Base-by-base conservation (phyloP, 306 rosid genomes). In the Malus orientalis region DNA sequence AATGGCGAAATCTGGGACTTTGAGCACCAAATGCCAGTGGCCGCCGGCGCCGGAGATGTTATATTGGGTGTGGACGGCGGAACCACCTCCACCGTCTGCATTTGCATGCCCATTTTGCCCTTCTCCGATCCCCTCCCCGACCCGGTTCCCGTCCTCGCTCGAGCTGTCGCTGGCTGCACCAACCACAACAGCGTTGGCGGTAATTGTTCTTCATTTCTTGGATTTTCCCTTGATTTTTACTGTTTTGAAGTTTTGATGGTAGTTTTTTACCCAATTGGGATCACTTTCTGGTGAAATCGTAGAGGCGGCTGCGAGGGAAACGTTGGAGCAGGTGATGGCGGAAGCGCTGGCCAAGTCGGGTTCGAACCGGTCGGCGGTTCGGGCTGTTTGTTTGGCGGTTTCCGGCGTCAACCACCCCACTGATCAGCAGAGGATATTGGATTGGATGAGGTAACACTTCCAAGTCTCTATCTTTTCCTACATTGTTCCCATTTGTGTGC, bases 161-260 rank as follows among this genome's bases (percentile, higher is more conserved):
- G 94, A 18, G 90, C 97, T 74, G 91, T 90, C 70, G 91, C 96
- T 61, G 98, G 98, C 63, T 93, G 94, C 86, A 90, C 98, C 77
- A 93, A 93, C 78, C 98, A 91, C 82, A 93, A 93, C 77, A 91
- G 98, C 70, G 91, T 90, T 74, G 98, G 98, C 76, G 98, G 98
- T 93, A 80, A 68, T 62, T 60, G 13, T 18, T 32, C 29, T 15
- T 76, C 19, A 19, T 10, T 60, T 9, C 42, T n/a, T 29, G 49
- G 20, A 16, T 42, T 29, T 23, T 69, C 42, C 2, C 4, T 67
- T 36, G 14, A 16, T 42, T 20, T 12, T 6, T 33, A 66, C 6
- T 54, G 75, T 27, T 55, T 42, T 30, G 53, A 27, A 29, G 8
- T 51, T 68, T 66, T n/a, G 61, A 55, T 55, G 22, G 4, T 20